Evolutionary conservation across 2,329 filamentous ascomycete species (phyloP).

Genomic region (Microcyclospora tardicrescens): DNA sequence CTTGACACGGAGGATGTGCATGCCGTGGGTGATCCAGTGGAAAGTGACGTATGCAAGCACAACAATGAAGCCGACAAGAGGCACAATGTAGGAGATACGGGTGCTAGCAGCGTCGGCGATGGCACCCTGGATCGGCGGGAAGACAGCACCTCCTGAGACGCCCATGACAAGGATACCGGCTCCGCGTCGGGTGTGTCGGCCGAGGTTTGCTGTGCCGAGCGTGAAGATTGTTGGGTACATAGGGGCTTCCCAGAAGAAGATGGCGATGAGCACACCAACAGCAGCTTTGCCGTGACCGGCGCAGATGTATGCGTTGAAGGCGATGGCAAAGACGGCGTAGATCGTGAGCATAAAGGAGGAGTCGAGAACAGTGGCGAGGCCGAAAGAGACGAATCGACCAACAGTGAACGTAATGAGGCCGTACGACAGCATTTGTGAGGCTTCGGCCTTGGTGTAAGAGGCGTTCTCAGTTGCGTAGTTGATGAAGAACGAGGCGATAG

Average conservation of each 20-base stretch:
- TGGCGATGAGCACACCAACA: conserved; percentile 23
- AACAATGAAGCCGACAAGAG: conserved; percentile 31
- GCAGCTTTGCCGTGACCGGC: conserved; percentile 19
- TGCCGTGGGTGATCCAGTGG: conserved; percentile 22
- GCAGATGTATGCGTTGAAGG: conserved; percentile 23
- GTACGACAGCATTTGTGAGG: conserved; percentile 27
- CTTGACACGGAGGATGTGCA: conserved; percentile 22
- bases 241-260: conserved; percentile 27
- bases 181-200: conserved; percentile 26
- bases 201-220: conserved; percentile 27
- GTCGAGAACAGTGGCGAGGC: conserved; percentile 22
- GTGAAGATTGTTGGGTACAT: conserved; percentile 30
- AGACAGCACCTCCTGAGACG: conserved; percentile 21
- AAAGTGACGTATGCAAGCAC: conserved; percentile 24
- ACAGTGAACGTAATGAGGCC: conserved; percentile 28
- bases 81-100: conserved; percentile 32
- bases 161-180: conserved; percentile 31
- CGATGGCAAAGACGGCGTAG: conserved; percentile 22
- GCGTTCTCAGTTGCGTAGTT: conserved; percentile 27
- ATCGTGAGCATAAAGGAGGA: conserved; percentile 25
- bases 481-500: conserved; percentile 26
- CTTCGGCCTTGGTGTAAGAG: conserved; percentile 16
- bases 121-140: conserved; percentile 26
- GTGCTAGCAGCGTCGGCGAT: conserved; percentile 28
- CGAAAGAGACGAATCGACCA: conserved; percentile 28